A percentile compares a stretch with the other conserved stretches of the same genome.
phyloP scores from a whole-genome alignment of 83 land plant genomes.

The Larix sibirica region DNA sequence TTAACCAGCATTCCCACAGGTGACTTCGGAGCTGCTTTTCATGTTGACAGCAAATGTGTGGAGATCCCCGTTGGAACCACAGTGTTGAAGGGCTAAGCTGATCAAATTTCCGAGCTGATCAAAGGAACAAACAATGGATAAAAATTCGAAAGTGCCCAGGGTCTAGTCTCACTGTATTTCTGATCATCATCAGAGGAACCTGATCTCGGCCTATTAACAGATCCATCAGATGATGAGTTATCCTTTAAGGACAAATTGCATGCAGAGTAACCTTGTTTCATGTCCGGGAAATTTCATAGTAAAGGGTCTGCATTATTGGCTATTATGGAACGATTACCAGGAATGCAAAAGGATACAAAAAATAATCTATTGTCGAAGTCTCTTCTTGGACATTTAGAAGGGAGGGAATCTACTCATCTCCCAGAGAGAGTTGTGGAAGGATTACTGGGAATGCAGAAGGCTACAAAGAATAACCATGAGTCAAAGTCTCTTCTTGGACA shows the following conservation, averaged over 20 bases:
- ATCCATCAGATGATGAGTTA: neutral
- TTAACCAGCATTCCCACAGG: neutral
- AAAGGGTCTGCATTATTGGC: no score
- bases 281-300: no score
- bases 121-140: conserved; percentile 1
- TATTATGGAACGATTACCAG: no score
- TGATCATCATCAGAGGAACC: neutral
- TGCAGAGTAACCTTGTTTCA: no score
- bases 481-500: no score
- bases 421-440: no score
- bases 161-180: neutral
- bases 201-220: neutral
- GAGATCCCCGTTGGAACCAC: neutral
- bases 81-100: neutral
- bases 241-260: neutral
- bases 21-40: neutral
- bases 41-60: neutral
- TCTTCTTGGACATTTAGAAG: no score
- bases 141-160: neutral
- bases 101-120: neutral
- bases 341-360: no score
- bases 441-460: no score
- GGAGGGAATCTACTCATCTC: no score
- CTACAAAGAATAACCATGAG: no score
- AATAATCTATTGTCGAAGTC: no score